A percentile compares a stretch with the other conserved stretches of the same genome.
Evolutionary conservation across 352 stramenopile genomes (phyloP).

Genomic region (Pythium biforme): DNA sequence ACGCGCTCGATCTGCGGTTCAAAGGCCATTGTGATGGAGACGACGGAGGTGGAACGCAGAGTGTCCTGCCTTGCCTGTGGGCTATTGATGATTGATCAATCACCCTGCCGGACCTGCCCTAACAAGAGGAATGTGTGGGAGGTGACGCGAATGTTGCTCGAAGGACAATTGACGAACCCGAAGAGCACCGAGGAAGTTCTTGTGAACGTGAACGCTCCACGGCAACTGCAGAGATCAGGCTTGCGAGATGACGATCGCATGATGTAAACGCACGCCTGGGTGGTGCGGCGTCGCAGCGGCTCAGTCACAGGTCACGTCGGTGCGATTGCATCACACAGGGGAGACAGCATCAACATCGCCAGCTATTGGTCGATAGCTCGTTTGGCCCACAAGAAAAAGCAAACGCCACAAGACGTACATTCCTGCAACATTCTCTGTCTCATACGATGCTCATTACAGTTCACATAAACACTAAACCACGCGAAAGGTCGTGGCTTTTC

Average conservation of each 20-base stretch:
- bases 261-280: slow-evolving; percentile 11
- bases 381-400: slow-evolving; percentile 30
- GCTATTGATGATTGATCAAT: slow-evolving; percentile 30
- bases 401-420: not conserved
- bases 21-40: slow-evolving; percentile 45
- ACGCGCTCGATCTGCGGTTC: slow-evolving; percentile 64
- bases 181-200: slow-evolving; percentile 10
- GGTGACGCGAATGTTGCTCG: slow-evolving; percentile 28
- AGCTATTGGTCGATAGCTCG: slow-evolving; percentile 11
- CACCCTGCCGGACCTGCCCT: not conserved
- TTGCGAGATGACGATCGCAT: slow-evolving; percentile 6
- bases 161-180: slow-evolving; percentile 1
- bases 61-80: not conserved
- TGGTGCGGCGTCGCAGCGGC: not conserved
- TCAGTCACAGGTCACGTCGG: not conserved
- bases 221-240: not conserved
- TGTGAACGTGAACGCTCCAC: slow-evolving; percentile 6
- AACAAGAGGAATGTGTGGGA: not conserved
- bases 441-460: not conserved
- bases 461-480: slow-evolving; percentile 4
- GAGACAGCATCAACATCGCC: slow-evolving; percentile 23
- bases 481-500: slow-evolving; percentile 27
- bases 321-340: slow-evolving; percentile 23
- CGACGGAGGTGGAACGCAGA: slow-evolving; percentile 4
- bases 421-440: slow-evolving; percentile 20